phyloP scores from a whole-genome alignment of 768 basidiomycete genomes.

The Lactifluus subvellereus region DNA sequence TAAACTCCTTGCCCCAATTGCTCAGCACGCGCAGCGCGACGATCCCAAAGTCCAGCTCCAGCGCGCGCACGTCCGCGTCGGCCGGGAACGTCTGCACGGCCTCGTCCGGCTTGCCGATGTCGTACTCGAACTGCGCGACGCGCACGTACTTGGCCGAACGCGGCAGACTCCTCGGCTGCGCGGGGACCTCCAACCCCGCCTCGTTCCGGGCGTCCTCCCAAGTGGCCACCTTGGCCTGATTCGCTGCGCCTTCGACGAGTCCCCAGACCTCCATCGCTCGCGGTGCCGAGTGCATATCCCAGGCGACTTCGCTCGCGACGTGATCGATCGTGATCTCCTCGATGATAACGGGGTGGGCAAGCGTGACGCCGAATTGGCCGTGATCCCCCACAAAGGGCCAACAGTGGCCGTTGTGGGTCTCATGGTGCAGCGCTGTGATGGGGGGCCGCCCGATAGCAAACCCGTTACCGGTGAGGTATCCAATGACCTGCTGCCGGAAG shows the following conservation, averaged over 20 bases:
- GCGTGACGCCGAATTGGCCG: conserved; percentile 79
- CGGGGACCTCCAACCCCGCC: conserved; percentile 25
- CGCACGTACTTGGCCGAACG: conserved; percentile 33
- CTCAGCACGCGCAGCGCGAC: conserved; percentile 73
- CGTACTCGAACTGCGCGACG: conserved; percentile 44
- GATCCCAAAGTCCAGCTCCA: conserved; percentile 79
- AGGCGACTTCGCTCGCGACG: conserved; percentile 73
- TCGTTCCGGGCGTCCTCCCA: conserved; percentile 40
- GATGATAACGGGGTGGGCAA: conserved; percentile 56
- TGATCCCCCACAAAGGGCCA: conserved; percentile 83
- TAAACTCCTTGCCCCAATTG: conserved; percentile 87
- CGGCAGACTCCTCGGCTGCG: conserved; percentile 31
- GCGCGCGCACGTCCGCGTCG: conserved; percentile 49
- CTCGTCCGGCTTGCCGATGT: conserved; percentile 33
- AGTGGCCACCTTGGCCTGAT: conserved; percentile 51
- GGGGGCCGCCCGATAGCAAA: conserved; percentile 73
- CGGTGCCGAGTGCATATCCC: conserved; percentile 77
- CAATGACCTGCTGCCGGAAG: conserved; percentile 43
- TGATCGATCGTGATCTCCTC: conserved; percentile 83
- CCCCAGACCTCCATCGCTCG: conserved; percentile 89
- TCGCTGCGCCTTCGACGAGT: conserved; percentile 72
- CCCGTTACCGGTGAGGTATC: conserved; percentile 54
- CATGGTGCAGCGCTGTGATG: conserved; percentile 82
- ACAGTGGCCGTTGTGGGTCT: conserved; percentile 77
- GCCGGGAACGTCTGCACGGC: conserved; percentile 49